A percentile compares a stretch with the other conserved stretches of the same genome.
These are phyloP conservation scores for Didymella pomorum DNA, from an alignment of 2,329 filamentous ascomycete species.

Conservation along the genomic window DNA sequence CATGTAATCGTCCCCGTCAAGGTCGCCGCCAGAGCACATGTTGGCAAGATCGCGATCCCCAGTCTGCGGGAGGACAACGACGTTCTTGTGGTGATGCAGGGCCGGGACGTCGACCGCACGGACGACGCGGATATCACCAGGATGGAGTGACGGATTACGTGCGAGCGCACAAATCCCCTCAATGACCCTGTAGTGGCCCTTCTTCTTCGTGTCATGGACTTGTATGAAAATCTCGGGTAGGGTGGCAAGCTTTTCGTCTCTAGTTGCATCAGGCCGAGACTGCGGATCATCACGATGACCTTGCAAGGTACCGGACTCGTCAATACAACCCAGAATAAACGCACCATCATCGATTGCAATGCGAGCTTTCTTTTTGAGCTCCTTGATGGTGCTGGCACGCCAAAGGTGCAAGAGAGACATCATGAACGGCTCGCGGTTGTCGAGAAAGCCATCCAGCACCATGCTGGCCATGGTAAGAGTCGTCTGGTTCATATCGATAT, in stretches of 20 bases:
- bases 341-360: constrained; percentile 84
- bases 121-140: constrained; percentile 89
- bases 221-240: constrained; percentile 92
- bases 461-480: constrained; percentile 78
- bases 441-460: constrained; percentile 81
- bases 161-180: constrained; percentile 83
- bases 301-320: constrained; percentile 78
- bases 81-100: constrained; percentile 81
- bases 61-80: constrained; percentile 84
- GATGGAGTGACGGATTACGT: constrained; percentile 91
- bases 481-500: constrained; percentile 85
- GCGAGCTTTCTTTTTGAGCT: constrained; percentile 90
- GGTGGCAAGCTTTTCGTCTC: constrained; percentile 47
- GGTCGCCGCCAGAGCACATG: constrained; percentile 95
- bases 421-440: constrained; percentile 78
- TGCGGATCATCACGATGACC: constrained; percentile 70
- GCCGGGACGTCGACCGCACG: constrained; percentile 77
- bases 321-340: constrained; percentile 86
- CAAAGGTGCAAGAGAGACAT: constrained; percentile 81
- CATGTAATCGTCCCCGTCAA: constrained; percentile 96
- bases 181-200: constrained; percentile 68
- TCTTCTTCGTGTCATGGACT: constrained; percentile 66
- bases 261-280: constrained; percentile 54
- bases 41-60: constrained; percentile 86
- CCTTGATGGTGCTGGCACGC: constrained; percentile 87